Evolutionary conservation across 306 rosid genomes (phyloP).

Genomic region (Biancaea sappan): DNA sequence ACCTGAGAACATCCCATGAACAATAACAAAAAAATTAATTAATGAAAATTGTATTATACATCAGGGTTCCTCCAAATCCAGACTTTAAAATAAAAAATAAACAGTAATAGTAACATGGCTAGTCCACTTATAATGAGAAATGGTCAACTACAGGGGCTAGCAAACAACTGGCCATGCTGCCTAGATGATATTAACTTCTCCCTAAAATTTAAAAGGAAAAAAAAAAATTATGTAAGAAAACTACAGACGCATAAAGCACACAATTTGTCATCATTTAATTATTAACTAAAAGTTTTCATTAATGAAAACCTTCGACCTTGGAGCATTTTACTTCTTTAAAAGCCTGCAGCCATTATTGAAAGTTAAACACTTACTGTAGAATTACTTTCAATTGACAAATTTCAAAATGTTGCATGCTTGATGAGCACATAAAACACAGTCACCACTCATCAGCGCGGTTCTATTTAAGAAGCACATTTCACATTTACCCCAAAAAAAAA

Average conservation of each 20-base stretch:
- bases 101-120: background rate
- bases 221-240: background rate
- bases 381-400: conserved; percentile 30
- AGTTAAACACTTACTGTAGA: background rate
- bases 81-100: background rate
- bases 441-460: background rate
- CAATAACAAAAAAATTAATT: conserved; percentile 23
- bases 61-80: background rate
- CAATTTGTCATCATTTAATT: background rate
- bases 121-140: conserved; percentile 17
- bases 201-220: background rate
- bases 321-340: background rate
- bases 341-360: too few relatives aligned
- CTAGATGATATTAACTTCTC: conserved; percentile 6
- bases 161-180: conserved; percentile 17
- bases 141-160: conserved; percentile 9
- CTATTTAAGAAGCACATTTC: conserved; percentile 4
- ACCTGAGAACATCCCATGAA: conserved; percentile 53
- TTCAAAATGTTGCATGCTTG: conserved; percentile 3
- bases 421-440: background rate
- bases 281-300: background rate
- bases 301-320: background rate
- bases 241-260: conserved; percentile 2
- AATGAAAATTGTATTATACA: background rate
- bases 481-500: too few relatives aligned